Conservation (phyloP, 1,139 yeast species). For the Pneumocystis sp. region DNA sequence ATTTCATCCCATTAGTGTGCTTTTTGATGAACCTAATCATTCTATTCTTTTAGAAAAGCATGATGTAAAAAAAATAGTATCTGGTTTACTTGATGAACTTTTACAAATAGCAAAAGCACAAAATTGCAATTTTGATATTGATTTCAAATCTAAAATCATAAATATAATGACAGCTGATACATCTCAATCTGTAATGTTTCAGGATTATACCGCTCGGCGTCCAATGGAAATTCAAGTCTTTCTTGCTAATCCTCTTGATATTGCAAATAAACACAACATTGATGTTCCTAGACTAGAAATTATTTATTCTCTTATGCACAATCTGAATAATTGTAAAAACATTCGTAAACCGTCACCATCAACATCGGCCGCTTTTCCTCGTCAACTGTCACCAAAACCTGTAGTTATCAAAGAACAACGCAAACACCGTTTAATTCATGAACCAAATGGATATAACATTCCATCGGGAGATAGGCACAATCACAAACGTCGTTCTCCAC, state of each 20-base stretch:
- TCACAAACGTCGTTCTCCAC: slow-evolving; percentile 2
- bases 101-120: slow-evolving; percentile 12
- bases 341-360: neutral
- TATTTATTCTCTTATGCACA: slow-evolving; percentile 41
- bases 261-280: slow-evolving; percentile 43
- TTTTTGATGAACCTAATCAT: slow-evolving; percentile 16
- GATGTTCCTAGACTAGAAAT: slow-evolving; percentile 42
- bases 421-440: slow-evolving; percentile 2
- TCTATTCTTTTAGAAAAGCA: slow-evolving; percentile 11
- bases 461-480: slow-evolving; percentile 5
- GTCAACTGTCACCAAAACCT: slow-evolving; percentile 4
- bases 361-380: neutral
- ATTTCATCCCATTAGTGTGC: slow-evolving; percentile 15
- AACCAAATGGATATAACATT: slow-evolving; percentile 1
- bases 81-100: slow-evolving; percentile 14
- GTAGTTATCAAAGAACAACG: neutral
- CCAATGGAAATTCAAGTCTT: slow-evolving; percentile 59
- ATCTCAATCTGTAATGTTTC: slow-evolving; percentile 47
- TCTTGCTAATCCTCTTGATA: slow-evolving; percentile 52
- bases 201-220: slow-evolving; percentile 53
- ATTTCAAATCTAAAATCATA: slow-evolving; percentile 8
- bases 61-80: slow-evolving; percentile 7
- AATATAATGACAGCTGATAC: slow-evolving; percentile 8
- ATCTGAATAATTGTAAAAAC: slow-evolving; percentile 13
- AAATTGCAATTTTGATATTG: slow-evolving; percentile 11